Conservation (phyloP, 2,329 filamentous ascomycete genomes). For the Xylariaceae sp. region DNA sequence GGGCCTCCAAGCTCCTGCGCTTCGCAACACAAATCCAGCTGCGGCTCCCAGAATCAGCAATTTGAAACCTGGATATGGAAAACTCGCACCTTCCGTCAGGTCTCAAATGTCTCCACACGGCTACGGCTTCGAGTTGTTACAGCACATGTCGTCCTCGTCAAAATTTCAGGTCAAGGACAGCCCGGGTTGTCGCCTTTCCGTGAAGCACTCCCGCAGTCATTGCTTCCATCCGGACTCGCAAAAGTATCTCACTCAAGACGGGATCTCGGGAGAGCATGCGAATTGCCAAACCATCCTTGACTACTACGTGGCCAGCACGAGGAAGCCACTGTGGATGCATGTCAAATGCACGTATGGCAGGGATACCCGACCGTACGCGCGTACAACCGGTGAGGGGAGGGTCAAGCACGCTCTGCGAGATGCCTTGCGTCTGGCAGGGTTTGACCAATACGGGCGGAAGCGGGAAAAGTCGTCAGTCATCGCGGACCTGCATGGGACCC, state of each 20-base stretch:
- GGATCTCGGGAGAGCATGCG: conserved; percentile 18
- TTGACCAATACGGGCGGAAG: conserved; percentile 17
- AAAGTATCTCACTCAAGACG: conserved; percentile 23
- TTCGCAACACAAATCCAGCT: too few species aligned
- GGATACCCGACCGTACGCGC: conserved; percentile 15
- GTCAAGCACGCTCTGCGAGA: conserved; percentile 18
- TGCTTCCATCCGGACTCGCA: conserved; percentile 17
- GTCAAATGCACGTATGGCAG: conserved; percentile 1
- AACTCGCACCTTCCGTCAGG: too few species aligned
- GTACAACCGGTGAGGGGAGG: conserved; percentile 10
- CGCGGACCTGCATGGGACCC: conserved; percentile 17
- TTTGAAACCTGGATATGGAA: too few species aligned
- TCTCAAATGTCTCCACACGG: too few species aligned
- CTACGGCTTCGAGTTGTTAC: too few species aligned
- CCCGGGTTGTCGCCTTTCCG: too few species aligned
- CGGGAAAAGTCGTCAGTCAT: conserved; percentile 6
- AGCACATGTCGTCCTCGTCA: too few species aligned
- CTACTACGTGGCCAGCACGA: conserved; percentile 20
- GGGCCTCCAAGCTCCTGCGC: too few species aligned
- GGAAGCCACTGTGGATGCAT: conserved; percentile 19
- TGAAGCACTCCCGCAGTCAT: too few species aligned
- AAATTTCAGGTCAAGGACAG: too few species aligned
- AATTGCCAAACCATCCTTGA: conserved; percentile 21
- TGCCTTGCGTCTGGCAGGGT: conserved; percentile 19
- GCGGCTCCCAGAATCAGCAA: too few species aligned